Conservation (phyloP, 495 filamentous ascomycete genomes). For the Hyaloscypha bicolor region DNA sequence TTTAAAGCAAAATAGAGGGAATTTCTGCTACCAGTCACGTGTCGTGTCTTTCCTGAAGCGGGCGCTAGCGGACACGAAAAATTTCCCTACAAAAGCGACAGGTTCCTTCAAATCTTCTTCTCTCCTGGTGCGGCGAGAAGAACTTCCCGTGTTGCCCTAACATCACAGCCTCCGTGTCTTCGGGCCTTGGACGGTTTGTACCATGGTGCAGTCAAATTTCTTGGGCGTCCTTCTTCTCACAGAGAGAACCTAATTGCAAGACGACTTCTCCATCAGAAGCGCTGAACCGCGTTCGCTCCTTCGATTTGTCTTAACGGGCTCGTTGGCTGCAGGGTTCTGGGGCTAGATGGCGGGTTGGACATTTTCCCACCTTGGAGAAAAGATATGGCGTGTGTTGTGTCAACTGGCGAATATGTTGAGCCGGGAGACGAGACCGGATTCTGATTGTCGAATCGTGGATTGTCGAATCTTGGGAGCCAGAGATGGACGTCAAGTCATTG, state of each 20-base stretch:
- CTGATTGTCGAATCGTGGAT: no score
- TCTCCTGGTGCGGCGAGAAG: constrained; percentile 33
- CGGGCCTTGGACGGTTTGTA: constrained; percentile 3
- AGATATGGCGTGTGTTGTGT: no score
- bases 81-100: background rate
- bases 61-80: background rate
- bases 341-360: constrained; percentile 26
- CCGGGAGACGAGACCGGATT: no score
- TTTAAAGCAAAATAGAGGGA: no score
- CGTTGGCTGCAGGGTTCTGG: constrained; percentile 28
- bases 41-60: background rate
- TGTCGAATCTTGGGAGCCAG: no score
- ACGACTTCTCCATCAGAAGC: constrained; percentile 9
- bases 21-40: background rate
- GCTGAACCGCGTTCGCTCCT: constrained; percentile 27
- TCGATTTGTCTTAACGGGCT: constrained; percentile 38
- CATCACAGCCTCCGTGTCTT: constrained; percentile 17
- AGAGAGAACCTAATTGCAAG: constrained; percentile 38
- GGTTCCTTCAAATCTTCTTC: background rate
- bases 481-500: no score
- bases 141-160: constrained; percentile 35
- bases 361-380: constrained; percentile 4
- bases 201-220: constrained; percentile 34
- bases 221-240: constrained; percentile 33
- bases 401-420: no score